Evolutionary conservation across 164 flowering plant genomes (phyloP).

Genomic region (Taxillus chinensis): DNA sequence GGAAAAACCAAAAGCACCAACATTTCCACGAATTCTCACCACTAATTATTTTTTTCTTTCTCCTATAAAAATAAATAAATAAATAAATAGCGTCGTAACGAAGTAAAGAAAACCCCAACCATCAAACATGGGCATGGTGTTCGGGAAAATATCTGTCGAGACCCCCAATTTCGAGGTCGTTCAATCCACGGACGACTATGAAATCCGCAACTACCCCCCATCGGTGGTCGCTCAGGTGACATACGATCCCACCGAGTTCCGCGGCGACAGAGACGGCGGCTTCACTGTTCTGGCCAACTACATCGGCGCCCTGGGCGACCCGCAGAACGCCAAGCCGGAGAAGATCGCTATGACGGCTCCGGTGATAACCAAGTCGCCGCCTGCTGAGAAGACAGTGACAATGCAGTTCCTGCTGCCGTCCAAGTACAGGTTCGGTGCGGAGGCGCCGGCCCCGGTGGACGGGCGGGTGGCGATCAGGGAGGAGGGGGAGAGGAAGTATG

Average conservation of each 20-base stretch:
- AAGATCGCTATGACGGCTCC: conserved; percentile 88
- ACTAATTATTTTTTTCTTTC: not conserved
- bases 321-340: conserved; percentile 64
- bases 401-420: conserved; percentile 73
- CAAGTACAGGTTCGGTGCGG: conserved; percentile 56
- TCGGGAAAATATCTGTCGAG: conserved; percentile 69
- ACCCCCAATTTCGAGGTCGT: conserved; percentile 62
- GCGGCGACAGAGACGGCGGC: conserved; percentile 64
- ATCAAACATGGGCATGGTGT: conserved; percentile 50
- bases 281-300: conserved; percentile 64
- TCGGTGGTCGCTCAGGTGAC: conserved; percentile 60
- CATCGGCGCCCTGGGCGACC: conserved; percentile 70
- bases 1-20: conserved; percentile 19
- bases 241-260: conserved; percentile 51
- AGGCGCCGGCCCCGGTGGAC: conserved; percentile 69
- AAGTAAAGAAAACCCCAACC: not conserved
- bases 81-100: not conserved
- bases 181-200: conserved; percentile 45
- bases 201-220: conserved; percentile 64
- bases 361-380: conserved; percentile 41
- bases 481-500: conserved; percentile 66
- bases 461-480: conserved; percentile 79
- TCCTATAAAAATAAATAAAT: not conserved
- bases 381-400: conserved; percentile 44
- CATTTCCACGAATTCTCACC: conserved; percentile 5